Conservation (phyloP, 2,329 filamentous ascomycete genomes). For the Endoconidiophora laricicola region DNA sequence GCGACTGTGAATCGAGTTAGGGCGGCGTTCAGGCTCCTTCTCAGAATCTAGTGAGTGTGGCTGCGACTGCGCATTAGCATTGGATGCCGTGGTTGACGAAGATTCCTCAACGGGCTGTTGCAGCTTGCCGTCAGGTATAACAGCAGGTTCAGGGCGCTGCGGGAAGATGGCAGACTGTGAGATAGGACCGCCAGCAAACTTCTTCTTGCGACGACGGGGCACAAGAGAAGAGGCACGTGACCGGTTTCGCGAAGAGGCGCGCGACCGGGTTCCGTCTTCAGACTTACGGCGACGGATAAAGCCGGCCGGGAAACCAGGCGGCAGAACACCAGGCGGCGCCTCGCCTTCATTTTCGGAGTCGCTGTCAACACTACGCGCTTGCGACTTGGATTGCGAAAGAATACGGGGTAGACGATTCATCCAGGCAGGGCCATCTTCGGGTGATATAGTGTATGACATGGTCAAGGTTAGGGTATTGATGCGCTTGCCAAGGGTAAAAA, state of each 20-base stretch:
- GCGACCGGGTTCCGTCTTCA: constrained; percentile 10
- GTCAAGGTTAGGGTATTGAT: constrained; percentile 94
- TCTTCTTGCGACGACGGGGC: constrained; percentile 46
- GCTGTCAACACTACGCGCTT: constrained; percentile 77
- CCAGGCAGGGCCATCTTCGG: constrained; percentile 80
- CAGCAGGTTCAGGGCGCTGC: constrained; percentile 16
- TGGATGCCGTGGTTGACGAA: constrained; percentile 4
- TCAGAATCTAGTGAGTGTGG: neutral
- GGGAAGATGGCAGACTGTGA: constrained; percentile 81
- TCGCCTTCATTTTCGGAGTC: constrained; percentile 37
- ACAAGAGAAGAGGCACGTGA: constrained; percentile 22
- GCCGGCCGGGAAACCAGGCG: constrained; percentile 52
- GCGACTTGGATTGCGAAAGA: constrained; percentile 53
- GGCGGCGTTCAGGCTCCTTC: constrained; percentile 13
- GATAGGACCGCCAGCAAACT: constrained; percentile 67
- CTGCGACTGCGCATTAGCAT: neutral
- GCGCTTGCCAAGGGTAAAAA: constrained; percentile 92
- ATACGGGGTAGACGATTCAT: constrained; percentile 78
- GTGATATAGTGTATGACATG: constrained; percentile 85
- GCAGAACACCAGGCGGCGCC: constrained; percentile 53
- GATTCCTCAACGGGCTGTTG: neutral
- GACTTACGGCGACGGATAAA: constrained; percentile 52
- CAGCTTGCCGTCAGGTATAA: neutral
- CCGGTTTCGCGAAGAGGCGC: constrained; percentile 5
- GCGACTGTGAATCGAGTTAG: constrained; percentile 14